Base-by-base conservation (phyloP, 768 basidiomycete species). In the Tricholoma sp. region DNA sequence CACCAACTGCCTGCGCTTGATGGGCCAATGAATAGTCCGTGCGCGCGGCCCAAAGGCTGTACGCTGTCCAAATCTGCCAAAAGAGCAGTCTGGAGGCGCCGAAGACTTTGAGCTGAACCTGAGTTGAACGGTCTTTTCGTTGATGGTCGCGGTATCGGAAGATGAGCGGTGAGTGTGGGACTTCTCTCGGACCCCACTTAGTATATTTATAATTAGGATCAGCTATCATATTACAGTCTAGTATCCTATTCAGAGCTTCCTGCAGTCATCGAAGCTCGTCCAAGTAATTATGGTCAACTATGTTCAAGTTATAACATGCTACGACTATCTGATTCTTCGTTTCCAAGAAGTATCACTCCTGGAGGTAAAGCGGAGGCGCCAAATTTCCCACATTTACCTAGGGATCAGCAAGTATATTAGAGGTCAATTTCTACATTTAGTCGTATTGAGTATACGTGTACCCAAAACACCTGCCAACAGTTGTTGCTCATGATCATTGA, bases 101-200 rank as follows among this genome's bases (percentile, higher is more conserved):
- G 13, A 15, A 32, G 18, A 24, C 41, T 17, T 33, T 2, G 31
- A 11, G 31, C 31, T 44, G 6, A 44, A 44, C 29, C 18, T 2
- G 31, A 11, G 31, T 42, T 44, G 6, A 44, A 44, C 29, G 52
- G 9, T 42, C n/a, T 53, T 36, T 53, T 44, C 8, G 39, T 41
- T 31, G 39, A 44, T 33, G 39, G 44, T 53, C 39, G 39, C 52
- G 41, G 52, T 42, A 33, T 24, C 39, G 33, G 52, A 53, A 53
- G 52, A 53, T 17, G 52, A 53, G 52, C 52, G n/a, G 11, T 45
- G 29, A 42, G 52, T 53, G 52, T 53, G 52, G 39, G 52, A 53
- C 52, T 53, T 53, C 39, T 42, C 41, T 37, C 29, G 29, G 52
- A 42, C 41, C 41, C 52, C 44, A 20, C 9, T 42, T 29, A 10